phyloP scores from a whole-genome alignment of 176 grass and related monocot species.

The Stipa capillata region DNA sequence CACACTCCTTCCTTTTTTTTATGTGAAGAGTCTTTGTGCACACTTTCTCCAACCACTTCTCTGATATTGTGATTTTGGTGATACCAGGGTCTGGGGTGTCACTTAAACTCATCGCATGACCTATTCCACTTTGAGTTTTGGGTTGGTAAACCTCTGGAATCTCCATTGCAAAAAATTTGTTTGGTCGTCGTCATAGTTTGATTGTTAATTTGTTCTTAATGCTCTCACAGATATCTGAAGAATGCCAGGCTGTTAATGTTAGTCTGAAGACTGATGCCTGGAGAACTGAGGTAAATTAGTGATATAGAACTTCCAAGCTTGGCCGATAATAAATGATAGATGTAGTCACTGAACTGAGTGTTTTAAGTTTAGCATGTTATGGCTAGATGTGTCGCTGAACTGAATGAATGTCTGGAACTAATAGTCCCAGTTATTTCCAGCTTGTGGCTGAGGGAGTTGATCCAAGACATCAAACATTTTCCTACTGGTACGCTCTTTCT shows the following conservation, averaged over 20 bases:
- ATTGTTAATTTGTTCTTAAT: conserved; percentile 17
- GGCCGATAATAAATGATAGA: neutral
- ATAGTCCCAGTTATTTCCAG: conserved; percentile 38
- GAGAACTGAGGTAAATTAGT: conserved; percentile 63
- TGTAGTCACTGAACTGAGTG: neutral
- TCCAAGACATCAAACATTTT: conserved; percentile 89
- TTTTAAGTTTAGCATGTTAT: neutral
- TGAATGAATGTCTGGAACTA: conserved; percentile 1
- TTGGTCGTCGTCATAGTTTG: neutral
- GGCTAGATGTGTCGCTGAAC: neutral
- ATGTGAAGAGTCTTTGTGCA: neutral
- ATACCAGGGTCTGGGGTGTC: conserved; percentile 73
- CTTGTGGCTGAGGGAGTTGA: conserved; percentile 56
- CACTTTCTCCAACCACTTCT: neutral
- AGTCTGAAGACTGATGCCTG: conserved; percentile 55
- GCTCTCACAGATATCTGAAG: conserved; percentile 65
- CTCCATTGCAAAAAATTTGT: conserved; percentile 1
- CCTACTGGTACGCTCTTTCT: conserved; percentile 45
- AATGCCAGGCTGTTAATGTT: conserved; percentile 83
- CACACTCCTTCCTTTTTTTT: neutral
- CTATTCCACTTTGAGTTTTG: conserved; percentile 86
- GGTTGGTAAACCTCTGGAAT: conserved; percentile 74
- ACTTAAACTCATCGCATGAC: conserved; percentile 81
- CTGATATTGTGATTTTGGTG: conserved; percentile 16
- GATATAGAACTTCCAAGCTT: neutral